These are phyloP conservation scores for Colletotrichum musae DNA, from an alignment of 2,329 filamentous ascomycete species.

Conservation along the genomic window DNA sequence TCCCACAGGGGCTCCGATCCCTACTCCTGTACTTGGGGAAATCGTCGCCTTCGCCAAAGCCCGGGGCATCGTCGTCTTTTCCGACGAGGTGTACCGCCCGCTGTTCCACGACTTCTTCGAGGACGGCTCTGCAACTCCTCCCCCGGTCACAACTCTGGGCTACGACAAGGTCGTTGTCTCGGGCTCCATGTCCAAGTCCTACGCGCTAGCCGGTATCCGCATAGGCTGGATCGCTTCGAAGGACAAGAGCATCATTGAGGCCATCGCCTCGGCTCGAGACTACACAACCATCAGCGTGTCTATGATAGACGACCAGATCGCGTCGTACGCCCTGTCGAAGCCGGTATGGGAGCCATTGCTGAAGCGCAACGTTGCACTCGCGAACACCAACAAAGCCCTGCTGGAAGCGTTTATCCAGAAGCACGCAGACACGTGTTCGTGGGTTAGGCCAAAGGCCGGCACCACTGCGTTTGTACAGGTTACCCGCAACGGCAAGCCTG, in stretches of 20 bases:
- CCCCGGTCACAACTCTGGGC: constrained; percentile 79
- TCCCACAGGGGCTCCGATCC: constrained; percentile 81
- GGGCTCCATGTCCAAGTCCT: constrained; percentile 89
- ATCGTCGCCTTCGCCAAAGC: constrained; percentile 76
- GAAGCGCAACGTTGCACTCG: constrained; percentile 75
- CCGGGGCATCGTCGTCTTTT: constrained; percentile 76
- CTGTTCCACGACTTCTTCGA: constrained; percentile 78
- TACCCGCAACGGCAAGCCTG: constrained; percentile 68
- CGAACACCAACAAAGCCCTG: constrained; percentile 75
- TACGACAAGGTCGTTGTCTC: constrained; percentile 81
- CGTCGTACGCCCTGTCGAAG: constrained; percentile 78
- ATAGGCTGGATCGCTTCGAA: constrained; percentile 86
- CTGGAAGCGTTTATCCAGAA: constrained; percentile 78
- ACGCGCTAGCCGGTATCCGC: constrained; percentile 84
- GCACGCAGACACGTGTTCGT: constrained; percentile 75
- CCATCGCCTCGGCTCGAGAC: constrained; percentile 76
- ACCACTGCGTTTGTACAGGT: constrained; percentile 86
- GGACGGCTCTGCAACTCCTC: constrained; percentile 66
- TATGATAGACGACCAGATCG: constrained; percentile 85
- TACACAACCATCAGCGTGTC: constrained; percentile 91
- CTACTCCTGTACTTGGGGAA: constrained; percentile 69
- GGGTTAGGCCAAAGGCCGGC: constrained; percentile 82
- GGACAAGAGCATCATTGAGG: constrained; percentile 71
- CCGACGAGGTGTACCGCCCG: constrained; percentile 88
- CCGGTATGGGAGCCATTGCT: constrained; percentile 58